Conservation (phyloP, 345 rosid species). For the Anastatica hierochuntica region DNA sequence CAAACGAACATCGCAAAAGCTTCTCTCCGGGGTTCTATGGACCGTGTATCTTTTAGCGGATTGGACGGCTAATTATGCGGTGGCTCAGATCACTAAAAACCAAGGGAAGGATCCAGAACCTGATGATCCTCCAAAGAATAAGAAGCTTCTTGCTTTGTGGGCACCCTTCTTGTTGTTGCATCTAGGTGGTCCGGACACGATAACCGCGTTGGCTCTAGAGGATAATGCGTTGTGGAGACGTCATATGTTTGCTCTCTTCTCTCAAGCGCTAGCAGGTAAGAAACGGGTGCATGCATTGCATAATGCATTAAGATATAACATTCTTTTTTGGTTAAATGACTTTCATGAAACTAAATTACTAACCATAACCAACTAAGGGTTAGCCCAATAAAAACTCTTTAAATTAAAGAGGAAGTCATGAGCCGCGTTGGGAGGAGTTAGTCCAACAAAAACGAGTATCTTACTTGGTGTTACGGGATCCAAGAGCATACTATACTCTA, state of each 20-base stretch:
- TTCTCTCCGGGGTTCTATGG: constrained; percentile 28
- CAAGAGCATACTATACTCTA: no score
- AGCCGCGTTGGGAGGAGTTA: no score
- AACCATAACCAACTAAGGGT: no score
- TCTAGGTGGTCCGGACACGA: constrained; percentile 62
- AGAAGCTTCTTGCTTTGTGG: constrained; percentile 55
- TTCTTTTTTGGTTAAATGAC: no score
- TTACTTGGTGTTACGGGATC: no score
- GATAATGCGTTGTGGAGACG: constrained; percentile 30
- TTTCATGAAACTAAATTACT: no score
- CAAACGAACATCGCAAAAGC: constrained; percentile 22
- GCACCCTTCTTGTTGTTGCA: constrained; percentile 58
- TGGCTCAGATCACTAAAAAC: constrained; percentile 46
- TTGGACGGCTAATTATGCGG: constrained; percentile 45
- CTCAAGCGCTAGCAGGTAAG: constrained; percentile 7
- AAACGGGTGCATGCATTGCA: neutral
- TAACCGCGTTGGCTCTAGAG: constrained; percentile 56
- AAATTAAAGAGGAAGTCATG: no score
- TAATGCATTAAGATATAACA: neutral
- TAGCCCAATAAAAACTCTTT: no score
- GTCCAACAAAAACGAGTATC: no score
- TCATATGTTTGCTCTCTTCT: constrained; percentile 21
- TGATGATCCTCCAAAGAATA: neutral
- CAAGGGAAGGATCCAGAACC: constrained; percentile 18
- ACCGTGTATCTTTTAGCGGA: constrained; percentile 53